Evolutionary conservation across 176 grass and related monocot genomes (phyloP).

Genomic region (Triticum dicoccoides): DNA sequence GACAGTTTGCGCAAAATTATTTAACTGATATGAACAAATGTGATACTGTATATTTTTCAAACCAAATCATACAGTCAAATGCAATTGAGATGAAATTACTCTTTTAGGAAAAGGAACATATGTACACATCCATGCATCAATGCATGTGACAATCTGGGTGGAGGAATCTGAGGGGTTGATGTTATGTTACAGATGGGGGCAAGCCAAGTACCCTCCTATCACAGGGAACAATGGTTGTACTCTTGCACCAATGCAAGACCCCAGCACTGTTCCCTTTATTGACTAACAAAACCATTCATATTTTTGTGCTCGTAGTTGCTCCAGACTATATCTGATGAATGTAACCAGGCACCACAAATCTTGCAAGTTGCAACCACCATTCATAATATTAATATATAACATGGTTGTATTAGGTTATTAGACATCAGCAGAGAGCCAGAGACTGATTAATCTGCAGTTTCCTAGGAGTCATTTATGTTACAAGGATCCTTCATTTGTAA

Average conservation of each 20-base stretch:
- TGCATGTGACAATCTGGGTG: neutral
- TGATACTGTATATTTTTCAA: neutral
- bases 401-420: neutral
- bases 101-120: neutral
- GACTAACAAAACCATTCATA: neutral
- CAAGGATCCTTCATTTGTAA: neutral
- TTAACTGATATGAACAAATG: neutral
- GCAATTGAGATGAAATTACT: neutral
- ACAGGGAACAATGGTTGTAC: neutral
- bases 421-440: neutral
- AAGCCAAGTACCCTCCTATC: constrained; percentile 23
- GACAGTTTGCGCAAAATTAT: neutral
- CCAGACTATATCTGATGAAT: neutral
- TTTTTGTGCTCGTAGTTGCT: neutral
- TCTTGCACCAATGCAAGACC: neutral
- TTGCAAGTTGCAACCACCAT: constrained; percentile 2
- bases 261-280: constrained; percentile 13
- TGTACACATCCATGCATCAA: neutral
- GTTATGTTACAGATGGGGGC: constrained; percentile 19
- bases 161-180: constrained; percentile 5
- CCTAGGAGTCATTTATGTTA: neutral
- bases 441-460: neutral
- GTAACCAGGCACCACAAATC: neutral
- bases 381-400: neutral
- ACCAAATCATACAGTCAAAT: constrained; percentile 8